Base-by-base conservation (phyloP, 805 yeast genomes). In the Candida ovalis region DNA sequence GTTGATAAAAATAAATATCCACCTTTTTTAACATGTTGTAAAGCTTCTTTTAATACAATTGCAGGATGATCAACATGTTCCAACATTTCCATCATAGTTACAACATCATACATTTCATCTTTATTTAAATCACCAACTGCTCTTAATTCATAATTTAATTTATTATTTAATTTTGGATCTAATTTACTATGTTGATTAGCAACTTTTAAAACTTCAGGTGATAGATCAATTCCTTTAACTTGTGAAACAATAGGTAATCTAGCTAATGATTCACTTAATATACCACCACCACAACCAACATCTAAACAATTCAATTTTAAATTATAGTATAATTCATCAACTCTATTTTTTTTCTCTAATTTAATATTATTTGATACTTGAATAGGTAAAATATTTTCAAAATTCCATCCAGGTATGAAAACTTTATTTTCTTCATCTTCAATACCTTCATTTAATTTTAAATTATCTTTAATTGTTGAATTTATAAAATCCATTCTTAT, bases 231-330 rank as follows among this genome's bases (percentile, higher is more conserved):
- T 2, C 96, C 99, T 43, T 71, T 74, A 4, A 94, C 97, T 1
- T 70, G 62, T 10, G 73, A 62, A 3, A 88, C 80, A 49, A 77
- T 77, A 4, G 77, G 76, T 56, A 87, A 68, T 55, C 99, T 73
- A 0, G 96, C 97, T 61, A 94, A 66, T 0, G 92, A 83, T 63
- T 94, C 99, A 4, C 91, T 73, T 18, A 94, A 70, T 23, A 94
- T 83, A 0, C 99, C 99, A n/a, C 99, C 99, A 18, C 99, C 99
- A 65, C 99, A 94, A 1, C 99, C 99, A 45, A 94, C 82, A 62
- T 94, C 99, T 47, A 94, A 69, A 1, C 82, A 90, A 15, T 66
- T 64, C 45, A 81, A 70, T 41, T 75, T 68, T 46, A 76, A 55
- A 3, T 63, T 50, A 3, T 47, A 49, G 38, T 69, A 67, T 25